Evolutionary conservation across 495 filamentous ascomycete species (phyloP).

Genomic region (Neurospora tetraspora): DNA sequence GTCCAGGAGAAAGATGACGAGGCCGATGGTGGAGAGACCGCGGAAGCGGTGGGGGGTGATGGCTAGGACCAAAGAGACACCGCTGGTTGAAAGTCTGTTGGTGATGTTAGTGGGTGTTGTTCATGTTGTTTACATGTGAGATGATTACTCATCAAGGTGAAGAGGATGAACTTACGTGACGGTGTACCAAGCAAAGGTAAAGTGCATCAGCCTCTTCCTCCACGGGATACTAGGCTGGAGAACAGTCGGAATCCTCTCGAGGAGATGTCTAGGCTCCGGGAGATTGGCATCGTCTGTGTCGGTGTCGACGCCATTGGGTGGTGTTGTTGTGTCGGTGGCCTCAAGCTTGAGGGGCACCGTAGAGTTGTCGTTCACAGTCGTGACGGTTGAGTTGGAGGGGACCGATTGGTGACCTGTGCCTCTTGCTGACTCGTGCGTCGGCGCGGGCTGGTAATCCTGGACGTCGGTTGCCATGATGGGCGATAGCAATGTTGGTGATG

Average conservation of each 20-base stretch:
- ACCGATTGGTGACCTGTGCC: background rate
- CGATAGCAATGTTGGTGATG: background rate
- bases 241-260: slow-evolving; percentile 18
- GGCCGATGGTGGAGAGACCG: slow-evolving; percentile 49
- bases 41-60: slow-evolving; percentile 48
- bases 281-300: background rate
- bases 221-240: slow-evolving; percentile 21
- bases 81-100: slow-evolving; percentile 50
- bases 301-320: background rate
- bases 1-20: slow-evolving; percentile 52
- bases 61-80: slow-evolving; percentile 50
- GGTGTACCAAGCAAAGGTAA: slow-evolving; percentile 69
- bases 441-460: background rate
- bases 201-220: slow-evolving; percentile 45
- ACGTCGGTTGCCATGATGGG: background rate
- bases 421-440: background rate
- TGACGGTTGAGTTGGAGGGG: background rate
- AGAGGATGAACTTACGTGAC: slow-evolving; percentile 27
- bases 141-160: background rate
- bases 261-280: background rate
- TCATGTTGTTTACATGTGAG: background rate
- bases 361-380: background rate
- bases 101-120: background rate
- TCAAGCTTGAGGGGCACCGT: background rate
- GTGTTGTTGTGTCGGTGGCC: background rate